Conservation (phyloP, 1,284 basidiomycete genomes). For the Boletellus deceptivus region DNA sequence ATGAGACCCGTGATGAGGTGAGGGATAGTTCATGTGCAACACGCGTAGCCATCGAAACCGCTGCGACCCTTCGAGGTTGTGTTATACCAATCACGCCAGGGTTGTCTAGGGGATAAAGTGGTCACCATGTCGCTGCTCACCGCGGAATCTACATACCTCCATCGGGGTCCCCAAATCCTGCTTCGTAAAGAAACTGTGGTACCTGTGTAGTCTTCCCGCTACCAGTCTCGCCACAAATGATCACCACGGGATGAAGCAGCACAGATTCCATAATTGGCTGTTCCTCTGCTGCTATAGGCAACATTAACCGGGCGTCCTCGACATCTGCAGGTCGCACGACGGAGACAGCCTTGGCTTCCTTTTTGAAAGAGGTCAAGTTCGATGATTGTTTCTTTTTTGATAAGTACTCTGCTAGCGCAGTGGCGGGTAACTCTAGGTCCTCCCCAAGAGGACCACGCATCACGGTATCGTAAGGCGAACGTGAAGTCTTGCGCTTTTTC, state of each 20-base stretch:
- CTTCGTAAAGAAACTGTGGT: constrained; percentile 95
- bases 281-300: constrained; percentile 94
- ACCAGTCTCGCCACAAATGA: constrained; percentile 97
- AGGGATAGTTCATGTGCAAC: constrained; percentile 88
- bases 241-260: constrained; percentile 82
- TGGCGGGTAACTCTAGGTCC: constrained; percentile 60
- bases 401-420: constrained; percentile 57
- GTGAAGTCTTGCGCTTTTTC: constrained; percentile 45
- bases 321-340: constrained; percentile 75
- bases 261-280: constrained; percentile 94
- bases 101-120: constrained; percentile 60
- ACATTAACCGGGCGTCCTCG: constrained; percentile 71
- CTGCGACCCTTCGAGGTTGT: constrained; percentile 96
- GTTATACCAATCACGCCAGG: constrained; percentile 98
- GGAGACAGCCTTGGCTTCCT: constrained; percentile 47
- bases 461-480: constrained; percentile 31
- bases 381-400: constrained; percentile 24
- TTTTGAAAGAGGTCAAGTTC: constrained; percentile 17
- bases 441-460: constrained; percentile 71
- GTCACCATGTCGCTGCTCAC: constrained; percentile 3
- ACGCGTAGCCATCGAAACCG: constrained; percentile 92
- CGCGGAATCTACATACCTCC: constrained; percentile 56
- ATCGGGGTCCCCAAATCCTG: constrained; percentile 85
- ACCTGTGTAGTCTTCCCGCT: constrained; percentile 99
- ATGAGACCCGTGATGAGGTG: constrained; percentile 79